Base-by-base conservation (phyloP, 305 asterid genomes). In the Rubia balearica region DNA sequence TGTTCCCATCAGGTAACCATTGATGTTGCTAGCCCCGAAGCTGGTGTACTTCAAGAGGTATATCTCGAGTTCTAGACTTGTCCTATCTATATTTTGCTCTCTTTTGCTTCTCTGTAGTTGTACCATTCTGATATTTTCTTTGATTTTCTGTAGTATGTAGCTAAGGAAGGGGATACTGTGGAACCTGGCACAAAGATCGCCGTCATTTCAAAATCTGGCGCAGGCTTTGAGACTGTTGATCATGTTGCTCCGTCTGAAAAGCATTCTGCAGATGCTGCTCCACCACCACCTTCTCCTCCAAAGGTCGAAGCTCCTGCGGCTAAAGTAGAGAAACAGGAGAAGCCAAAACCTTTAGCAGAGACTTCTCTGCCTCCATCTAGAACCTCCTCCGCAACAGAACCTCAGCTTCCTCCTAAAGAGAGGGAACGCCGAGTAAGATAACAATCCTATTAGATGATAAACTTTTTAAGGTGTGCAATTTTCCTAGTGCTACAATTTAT, bases 11-110 rank as follows among this genome's bases (percentile, higher is more conserved):
- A 94, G 97, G 99, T 94, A 69, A 91, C 99, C 27, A 95, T 95
- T 70, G 99, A 95, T 87, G 99, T 95, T 78, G 81, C 88, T 74
- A 95, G 99, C 83, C 99, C 99, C 74, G 98, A 90, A 86, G 94
- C 99, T 42, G 99, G 99, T 71, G 91, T 95, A 57, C 90, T 95
- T 81, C 88, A 90, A 79, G 75, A 95, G 99, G 99, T 94, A 77
- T 57, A 46, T 73, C 66, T 14, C 36, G 51, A 7, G 22, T 55
- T 19, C 10, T 19, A 55, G 40, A 38, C 2, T 0, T 1, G 36
- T 17, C 22, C 48, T 8, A 1, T 36, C 51, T 69, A 69, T 22
- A 21, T 61, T 65, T 66, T 21, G 13, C 69, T 38, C 41, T 40
- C 24, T 65, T 19, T 69, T 57, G 27, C 61, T 67, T 27, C 48